These are phyloP conservation scores for Metschnikowia amazonensis DNA, from an alignment of 805 yeast species.

Conservation along the genomic window DNA sequence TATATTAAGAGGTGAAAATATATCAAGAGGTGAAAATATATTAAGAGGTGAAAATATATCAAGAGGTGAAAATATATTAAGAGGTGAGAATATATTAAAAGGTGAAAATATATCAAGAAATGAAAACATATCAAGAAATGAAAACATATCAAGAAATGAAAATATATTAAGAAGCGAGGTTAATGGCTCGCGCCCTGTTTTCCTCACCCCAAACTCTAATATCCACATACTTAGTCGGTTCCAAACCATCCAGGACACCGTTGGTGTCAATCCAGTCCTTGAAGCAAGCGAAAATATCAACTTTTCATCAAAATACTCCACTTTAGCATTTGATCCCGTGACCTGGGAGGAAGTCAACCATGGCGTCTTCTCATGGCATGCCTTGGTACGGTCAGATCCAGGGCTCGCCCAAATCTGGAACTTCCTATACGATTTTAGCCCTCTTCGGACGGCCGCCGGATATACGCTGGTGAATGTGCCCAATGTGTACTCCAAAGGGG, in stretches of 20 bases:
- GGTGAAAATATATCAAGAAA: too few species aligned
- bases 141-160: too few species aligned
- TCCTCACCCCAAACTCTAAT: conserved; percentile 10
- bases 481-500: conserved; percentile 4
- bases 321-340: conserved; percentile 11
- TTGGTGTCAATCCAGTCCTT: conserved; percentile 16
- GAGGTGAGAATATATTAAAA: too few species aligned
- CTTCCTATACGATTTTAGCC: conserved; percentile 11
- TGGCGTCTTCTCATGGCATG: conserved; percentile 18
- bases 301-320: conserved; percentile 12
- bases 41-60: too few species aligned
- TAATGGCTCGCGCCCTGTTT: too few species aligned
- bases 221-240: conserved; percentile 7
- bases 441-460: background rate
- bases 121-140: too few species aligned
- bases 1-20: too few species aligned
- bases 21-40: too few species aligned
- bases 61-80: too few species aligned
- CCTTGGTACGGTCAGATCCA: conserved; percentile 16
- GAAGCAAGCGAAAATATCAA: conserved; percentile 7
- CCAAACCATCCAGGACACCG: background rate
- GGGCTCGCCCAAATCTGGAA: conserved; percentile 17
- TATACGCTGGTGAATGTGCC: background rate
- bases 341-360: conserved; percentile 14
- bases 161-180: too few species aligned